These are phyloP conservation scores for Trichophyton verrucosum DNA, from an alignment of 2,329 filamentous ascomycete species.

Conservation along the genomic window DNA sequence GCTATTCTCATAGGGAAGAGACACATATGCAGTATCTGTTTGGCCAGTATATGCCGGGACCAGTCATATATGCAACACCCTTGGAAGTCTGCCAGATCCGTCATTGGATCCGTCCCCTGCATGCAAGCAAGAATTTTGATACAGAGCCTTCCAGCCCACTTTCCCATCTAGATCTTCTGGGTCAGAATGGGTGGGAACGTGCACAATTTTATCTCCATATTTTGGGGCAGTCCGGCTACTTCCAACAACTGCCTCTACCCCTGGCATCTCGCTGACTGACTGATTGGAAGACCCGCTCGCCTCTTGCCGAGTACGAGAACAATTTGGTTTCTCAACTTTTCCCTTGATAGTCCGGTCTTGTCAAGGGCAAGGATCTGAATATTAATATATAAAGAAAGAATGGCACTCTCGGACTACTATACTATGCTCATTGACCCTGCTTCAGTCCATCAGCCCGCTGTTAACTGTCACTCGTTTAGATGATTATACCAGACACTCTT, in stretches of 20 bases:
- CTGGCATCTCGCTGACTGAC: neutral
- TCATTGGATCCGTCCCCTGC: neutral
- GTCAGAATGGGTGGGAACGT: neutral
- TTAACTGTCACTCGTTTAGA: neutral
- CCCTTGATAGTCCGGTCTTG: neutral
- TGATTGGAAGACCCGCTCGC: neutral
- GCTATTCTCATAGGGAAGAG: neutral
- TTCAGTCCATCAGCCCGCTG: neutral
- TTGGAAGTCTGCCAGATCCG: neutral
- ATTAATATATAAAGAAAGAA: neutral
- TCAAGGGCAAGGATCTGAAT: neutral
- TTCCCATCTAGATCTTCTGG: neutral
- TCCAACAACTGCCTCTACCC: neutral
- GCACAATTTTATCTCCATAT: neutral
- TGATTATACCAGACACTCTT: neutral
- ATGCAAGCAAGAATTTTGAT: neutral
- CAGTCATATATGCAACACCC: neutral
- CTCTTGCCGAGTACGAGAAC: neutral
- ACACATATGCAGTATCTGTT: neutral
- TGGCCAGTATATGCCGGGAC: neutral
- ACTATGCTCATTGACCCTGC: neutral
- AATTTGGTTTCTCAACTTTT: neutral
- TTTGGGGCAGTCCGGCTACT: neutral
- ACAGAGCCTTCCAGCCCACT: neutral
- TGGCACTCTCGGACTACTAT: neutral